Percentiles rank a stretch among this genome's conserved stretches.
These are phyloP conservation scores for Penicillium goetzii DNA, from an alignment of 495 filamentous ascomycete species.

Conservation along the genomic window DNA sequence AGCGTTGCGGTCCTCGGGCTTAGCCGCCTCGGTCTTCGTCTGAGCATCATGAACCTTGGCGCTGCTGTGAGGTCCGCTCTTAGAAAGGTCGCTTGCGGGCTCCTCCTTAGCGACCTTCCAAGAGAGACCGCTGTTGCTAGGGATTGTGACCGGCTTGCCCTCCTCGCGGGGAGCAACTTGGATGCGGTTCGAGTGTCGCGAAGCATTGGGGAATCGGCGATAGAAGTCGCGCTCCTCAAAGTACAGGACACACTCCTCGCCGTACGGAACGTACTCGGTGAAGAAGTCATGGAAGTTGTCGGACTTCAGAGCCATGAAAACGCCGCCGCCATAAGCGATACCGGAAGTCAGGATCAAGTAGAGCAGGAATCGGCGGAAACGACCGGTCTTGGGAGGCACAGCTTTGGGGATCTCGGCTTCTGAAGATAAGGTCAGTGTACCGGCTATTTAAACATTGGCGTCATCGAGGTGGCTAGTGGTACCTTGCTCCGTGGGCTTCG, in stretches of 20 bases:
- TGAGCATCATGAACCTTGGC: conserved; percentile 41
- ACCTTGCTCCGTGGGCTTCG: conserved; percentile 57
- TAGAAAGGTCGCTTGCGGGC: conserved; percentile 46
- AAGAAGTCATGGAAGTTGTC: conserved; percentile 99
- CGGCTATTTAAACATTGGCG: conserved; percentile 11
- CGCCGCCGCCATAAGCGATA: conserved; percentile 80
- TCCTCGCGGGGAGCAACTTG: conserved; percentile 54
- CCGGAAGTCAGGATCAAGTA: conserved; percentile 72
- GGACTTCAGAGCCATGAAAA: conserved; percentile 87
- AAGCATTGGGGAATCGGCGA: conserved; percentile 80
- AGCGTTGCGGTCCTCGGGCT: conserved; percentile 41
- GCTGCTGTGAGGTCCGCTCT: conserved; percentile 54
- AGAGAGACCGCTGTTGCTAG: conserved; percentile 81
- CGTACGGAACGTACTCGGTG: conserved; percentile 94
- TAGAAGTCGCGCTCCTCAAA: conserved; percentile 95
- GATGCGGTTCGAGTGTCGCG: conserved; percentile 54
- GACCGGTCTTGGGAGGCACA: conserved; percentile 68
- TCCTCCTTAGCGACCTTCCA: conserved; percentile 71
- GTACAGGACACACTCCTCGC: conserved; percentile 94
- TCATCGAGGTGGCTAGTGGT: conserved; percentile 34
- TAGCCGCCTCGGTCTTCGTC: conserved; percentile 38
- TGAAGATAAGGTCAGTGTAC: conserved; percentile 25
- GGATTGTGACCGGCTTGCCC: conserved; percentile 77
- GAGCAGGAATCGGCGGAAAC: conserved; percentile 75
- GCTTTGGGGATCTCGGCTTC: conserved; percentile 39